Base-by-base conservation (phyloP, 805 yeast genomes). In the Starmera quercuum region DNA sequence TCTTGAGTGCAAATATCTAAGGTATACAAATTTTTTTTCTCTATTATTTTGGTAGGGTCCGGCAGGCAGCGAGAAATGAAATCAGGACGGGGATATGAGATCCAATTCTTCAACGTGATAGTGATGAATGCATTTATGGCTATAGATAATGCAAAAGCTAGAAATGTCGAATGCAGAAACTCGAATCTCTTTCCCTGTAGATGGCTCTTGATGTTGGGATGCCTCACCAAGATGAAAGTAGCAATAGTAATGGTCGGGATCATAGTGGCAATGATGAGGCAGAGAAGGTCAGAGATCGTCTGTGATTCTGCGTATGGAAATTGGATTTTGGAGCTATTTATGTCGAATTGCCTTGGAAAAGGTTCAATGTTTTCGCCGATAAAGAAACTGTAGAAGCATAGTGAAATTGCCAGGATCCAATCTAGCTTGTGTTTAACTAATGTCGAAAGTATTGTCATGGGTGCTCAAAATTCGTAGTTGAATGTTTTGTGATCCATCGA, bases 31-130 rank as follows among this genome's bases (percentile, higher is more conserved):
- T 39, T 27, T 20, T 42, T 33, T 4, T 42, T 44, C 2, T 33
- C 31, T 15, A 36, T 31, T 6, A 30, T 11, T 23, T 37, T 30
- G 24, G 60, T 75, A 4, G 56, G 53, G 20, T 59, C 61, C 1
- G 95, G 95, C 19, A 67, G 52, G 56, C 97, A 90, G 39, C 97
- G 69, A 5, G 84, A 82, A 30, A 90, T 55, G 50, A 88, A 84
- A 58, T 90, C 97, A 0, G 97, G 97, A 33, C 97, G 65, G 39
- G 83, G 84, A 47, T 95, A 70, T 6, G 95, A 95, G 33, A 90
- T 74, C 73, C 81, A 73, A 48, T 80, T 76, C 58, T 90, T 90
- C 34, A 85, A 52, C 11, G 78, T 61, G 45, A 41, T 33, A 8
- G 45, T 38, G 8, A 42, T 31, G n/a, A 41, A 31, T 1, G 38